Base-by-base conservation (phyloP, 73 alveolate genomes). In the Chromera velia region DNA sequence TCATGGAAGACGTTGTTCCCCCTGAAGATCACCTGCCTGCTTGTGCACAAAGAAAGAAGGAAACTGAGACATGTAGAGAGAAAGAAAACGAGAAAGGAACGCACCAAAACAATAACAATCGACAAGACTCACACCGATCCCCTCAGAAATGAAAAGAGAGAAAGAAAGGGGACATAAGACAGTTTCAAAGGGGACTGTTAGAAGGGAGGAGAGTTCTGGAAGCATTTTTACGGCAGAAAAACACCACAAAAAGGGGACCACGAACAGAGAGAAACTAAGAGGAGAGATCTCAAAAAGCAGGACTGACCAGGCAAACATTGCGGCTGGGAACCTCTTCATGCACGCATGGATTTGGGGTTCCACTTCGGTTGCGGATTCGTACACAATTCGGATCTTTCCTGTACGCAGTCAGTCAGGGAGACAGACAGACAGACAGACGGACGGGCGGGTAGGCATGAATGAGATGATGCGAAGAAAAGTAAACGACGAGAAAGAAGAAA, bases 1-100 rank as follows among this genome's bases (percentile, higher is more conserved):
- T 79, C 85, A 28, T 68, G 67, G 80, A 79, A 79, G 55, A 79
- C 85, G 48, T 74, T 70, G 68, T 79, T 33, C 32, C 84, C 84
- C 27, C 68, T 65, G 77, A 64, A 77, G 28, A 67, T 64, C 34
- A 77, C 84, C 77, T 77, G 72, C 49, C 33, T 30, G 40, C n/a
- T n/a, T 26, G 24, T 29, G 13, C 4, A 28, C 29, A 32, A 73
- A 31, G 81, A 22, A 0, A 27, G 33, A 40, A 30, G 30, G 24
- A 28, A 27, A 0, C 24, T 33, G 32, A 1, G 0, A 31, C 55
- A 69, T 13, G n/a, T 13, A 46, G 65, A 13, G n/a, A 13, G 65
- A 19, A 13, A 13, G 65, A 46, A 46, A 10, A 46, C 19, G n/a
- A 46, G n/a, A 46, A 19, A 46, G 65, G 9, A n/a, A n/a, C n/a